phyloP scores from a whole-genome alignment of 306 rosid species.

The Myrica gale region DNA sequence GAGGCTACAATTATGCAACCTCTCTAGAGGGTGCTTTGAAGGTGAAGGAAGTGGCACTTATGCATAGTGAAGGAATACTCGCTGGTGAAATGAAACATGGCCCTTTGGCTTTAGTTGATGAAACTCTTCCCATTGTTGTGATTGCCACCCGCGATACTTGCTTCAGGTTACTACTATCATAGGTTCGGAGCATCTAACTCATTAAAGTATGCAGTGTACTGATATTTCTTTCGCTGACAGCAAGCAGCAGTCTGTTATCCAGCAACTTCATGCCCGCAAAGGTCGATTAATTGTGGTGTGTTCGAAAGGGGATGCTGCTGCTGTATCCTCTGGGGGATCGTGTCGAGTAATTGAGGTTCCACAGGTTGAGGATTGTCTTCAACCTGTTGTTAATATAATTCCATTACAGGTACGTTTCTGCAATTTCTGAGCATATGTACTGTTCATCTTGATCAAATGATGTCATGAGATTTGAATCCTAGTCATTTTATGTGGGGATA shows the following conservation, averaged over 20 bases:
- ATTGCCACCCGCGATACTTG: slow-evolving; percentile 91
- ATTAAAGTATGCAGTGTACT: slow-evolving; percentile 27
- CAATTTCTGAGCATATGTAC: not conserved
- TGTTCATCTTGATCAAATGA: not conserved
- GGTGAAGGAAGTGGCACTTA: slow-evolving; percentile 97
- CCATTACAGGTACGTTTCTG: slow-evolving; percentile 71
- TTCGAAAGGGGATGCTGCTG: slow-evolving; percentile 78
- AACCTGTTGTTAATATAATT: slow-evolving; percentile 87
- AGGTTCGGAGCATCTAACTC: slow-evolving; percentile 12
- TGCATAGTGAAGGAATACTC: slow-evolving; percentile 99
- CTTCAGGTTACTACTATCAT: slow-evolving; percentile 70
- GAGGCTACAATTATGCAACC: slow-evolving; percentile 93
- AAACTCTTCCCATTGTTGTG: slow-evolving; percentile 83
- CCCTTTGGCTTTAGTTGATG: slow-evolving; percentile 95
- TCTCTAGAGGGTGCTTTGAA: slow-evolving; percentile 98
- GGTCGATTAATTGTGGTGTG: slow-evolving; percentile 93
- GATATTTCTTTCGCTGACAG: slow-evolving; percentile 49
- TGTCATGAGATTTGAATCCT: not conserved
- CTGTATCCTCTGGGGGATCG: slow-evolving; percentile 59
- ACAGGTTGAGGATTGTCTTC: slow-evolving; percentile 89
- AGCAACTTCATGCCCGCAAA: slow-evolving; percentile 96
- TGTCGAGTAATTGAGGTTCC: slow-evolving; percentile 92
- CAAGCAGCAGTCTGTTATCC: slow-evolving; percentile 98
- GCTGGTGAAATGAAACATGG: slow-evolving; percentile 99
- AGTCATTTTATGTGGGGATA: not conserved